These are phyloP conservation scores for Hericium alpestre DNA, from an alignment of 768 basidiomycete genomes.

Conservation along the genomic window DNA sequence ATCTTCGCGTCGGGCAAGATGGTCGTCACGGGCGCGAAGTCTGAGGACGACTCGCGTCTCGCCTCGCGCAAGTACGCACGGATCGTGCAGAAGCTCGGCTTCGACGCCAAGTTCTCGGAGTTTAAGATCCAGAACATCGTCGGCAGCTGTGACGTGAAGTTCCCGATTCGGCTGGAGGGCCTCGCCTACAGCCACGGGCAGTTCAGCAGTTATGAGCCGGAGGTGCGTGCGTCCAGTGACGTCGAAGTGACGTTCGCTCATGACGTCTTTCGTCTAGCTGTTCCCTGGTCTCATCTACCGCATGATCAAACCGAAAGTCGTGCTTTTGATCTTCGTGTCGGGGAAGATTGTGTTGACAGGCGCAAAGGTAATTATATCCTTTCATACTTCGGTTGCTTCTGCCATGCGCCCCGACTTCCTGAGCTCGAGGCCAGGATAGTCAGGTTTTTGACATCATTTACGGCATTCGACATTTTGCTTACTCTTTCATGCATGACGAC, in stretches of 20 bases:
- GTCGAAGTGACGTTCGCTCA: neutral
- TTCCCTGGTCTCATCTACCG: conserved; percentile 99
- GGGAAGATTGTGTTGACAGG: conserved; percentile 99
- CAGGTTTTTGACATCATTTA: conserved; percentile 10
- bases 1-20: conserved; percentile 99
- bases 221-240: conserved; percentile 45
- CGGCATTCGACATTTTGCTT: conserved; percentile 21
- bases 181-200: conserved; percentile 96
- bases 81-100: conserved; percentile 98
- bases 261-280: conserved; percentile 38
- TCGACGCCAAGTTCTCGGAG: conserved; percentile 98
- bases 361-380: conserved; percentile 69
- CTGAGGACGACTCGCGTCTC: conserved; percentile 92
- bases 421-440: neutral
- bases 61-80: conserved; percentile 98
- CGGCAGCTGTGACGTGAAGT: conserved; percentile 95
- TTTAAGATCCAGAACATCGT: conserved; percentile 99
- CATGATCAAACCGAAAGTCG: conserved; percentile 99
- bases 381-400: neutral
- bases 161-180: conserved; percentile 95
- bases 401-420: neutral
- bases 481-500: conserved; percentile 25
- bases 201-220: conserved; percentile 95
- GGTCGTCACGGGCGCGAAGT: conserved; percentile 99
- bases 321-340: conserved; percentile 95